phyloP scores from a whole-genome alignment of 306 rosid species.

The Cicer cuneatum region DNA sequence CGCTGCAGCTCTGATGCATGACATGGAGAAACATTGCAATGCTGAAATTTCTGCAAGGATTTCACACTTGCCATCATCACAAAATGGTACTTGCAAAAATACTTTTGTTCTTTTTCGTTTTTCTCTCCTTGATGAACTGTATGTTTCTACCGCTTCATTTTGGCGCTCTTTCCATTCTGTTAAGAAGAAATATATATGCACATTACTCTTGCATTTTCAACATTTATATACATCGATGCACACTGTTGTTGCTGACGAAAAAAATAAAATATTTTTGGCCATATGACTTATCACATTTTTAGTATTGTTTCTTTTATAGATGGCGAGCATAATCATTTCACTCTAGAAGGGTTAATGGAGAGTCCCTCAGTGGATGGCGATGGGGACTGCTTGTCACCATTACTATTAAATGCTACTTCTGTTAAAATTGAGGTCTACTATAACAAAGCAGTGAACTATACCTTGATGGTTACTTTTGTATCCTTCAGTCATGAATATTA shows the following conservation, averaged over 20 bases:
- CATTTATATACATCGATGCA: conserved; percentile 8
- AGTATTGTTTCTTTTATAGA: conserved; percentile 48
- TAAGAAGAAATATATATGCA: conserved; percentile 11
- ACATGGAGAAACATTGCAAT: conserved; percentile 94
- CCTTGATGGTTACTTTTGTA: conserved; percentile 99
- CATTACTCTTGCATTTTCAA: neutral
- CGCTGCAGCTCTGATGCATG: conserved; percentile 72
- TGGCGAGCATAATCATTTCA: conserved; percentile 71
- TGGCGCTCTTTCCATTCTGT: conserved; percentile 7
- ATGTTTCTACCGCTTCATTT: neutral
- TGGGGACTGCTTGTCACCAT: conserved; percentile 87
- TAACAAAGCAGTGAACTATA: conserved; percentile 95
- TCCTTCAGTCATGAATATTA: conserved; percentile 57
- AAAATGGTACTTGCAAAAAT: conserved; percentile 68
- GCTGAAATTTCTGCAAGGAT: conserved; percentile 83
- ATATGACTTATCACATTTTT: conserved; percentile 40
- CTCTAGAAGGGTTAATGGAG: conserved; percentile 84
- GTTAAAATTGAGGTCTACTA: conserved; percentile 85
- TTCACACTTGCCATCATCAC: conserved; percentile 68
- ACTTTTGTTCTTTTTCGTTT: conserved; percentile 36
- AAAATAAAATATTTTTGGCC: neutral
- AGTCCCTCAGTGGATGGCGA: conserved; percentile 85
- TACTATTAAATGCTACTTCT: conserved; percentile 81
- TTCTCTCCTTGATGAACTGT: conserved; percentile 25
- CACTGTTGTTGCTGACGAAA: conserved; percentile 26